Base-by-base conservation (phyloP, 495 filamentous ascomycete genomes). In the Penicillium waksmanii region DNA sequence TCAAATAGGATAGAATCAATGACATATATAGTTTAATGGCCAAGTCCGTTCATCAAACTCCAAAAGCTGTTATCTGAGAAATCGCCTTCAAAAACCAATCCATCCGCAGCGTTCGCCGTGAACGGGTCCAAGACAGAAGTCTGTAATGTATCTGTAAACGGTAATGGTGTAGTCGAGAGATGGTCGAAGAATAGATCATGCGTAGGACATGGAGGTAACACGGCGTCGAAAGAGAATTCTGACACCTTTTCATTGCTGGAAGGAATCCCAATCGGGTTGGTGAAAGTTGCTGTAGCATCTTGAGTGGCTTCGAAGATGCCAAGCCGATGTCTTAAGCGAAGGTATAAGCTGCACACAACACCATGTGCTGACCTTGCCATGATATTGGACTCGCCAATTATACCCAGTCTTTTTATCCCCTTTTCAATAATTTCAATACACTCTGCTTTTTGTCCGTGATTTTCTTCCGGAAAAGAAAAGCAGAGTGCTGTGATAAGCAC, bases 401-500 rank as follows among this genome's bases (percentile, higher is more conserved):
- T 77, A 51, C 76, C 71, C 64, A 86, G 82, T 13, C 81, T 69
- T 57, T 82, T 73, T 51, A 81, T 79, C 2, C 77, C 77, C 77
- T 79, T 82, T 46, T 78, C 73, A 63, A 84, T 82, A 56, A 83
- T 79, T 49, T 81, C 75, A 2, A 82, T 57, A n/a, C 77, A 73
- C 43, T 76, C 69, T 15, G 70, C 61, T 15, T 76, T 65, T 43
- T 77, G 49, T 31, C 80, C 75, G 12, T 58, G 51, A 53, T 82
- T 75, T 50, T 84, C 77, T 15, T 69, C 65, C 7, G 82, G 81
- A 57, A 83, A 83, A 8, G 82, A 59, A 35, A 85, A 80, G 65
- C 80, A 86, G 52, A 87, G 78, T 17, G 84, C 81, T 5, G 84
- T 77, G 52, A 87, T 79, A 53, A 88, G 75, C 31, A 87, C 79